These are phyloP conservation scores for Nemania abortiva DNA, from an alignment of 2,329 filamentous ascomycete genomes.

Conservation along the genomic window DNA sequence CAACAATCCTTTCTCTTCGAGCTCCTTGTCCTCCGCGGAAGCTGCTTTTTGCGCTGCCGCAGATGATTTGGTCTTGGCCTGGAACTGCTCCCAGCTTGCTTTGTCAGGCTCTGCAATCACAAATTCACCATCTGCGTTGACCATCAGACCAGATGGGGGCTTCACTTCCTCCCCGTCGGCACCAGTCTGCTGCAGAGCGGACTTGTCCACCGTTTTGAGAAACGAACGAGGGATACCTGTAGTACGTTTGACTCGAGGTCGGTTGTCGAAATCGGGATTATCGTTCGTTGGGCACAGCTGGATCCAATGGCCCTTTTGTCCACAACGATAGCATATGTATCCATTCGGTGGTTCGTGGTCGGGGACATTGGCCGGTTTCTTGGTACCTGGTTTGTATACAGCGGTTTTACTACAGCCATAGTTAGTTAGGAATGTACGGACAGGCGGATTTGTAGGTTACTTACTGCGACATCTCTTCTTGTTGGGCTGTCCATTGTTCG, in stretches of 20 bases:
- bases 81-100: slow-evolving; percentile 95
- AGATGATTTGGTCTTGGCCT: slow-evolving; percentile 90
- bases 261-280: slow-evolving; percentile 94
- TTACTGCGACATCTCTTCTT: slow-evolving; percentile 90
- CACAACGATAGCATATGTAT: slow-evolving; percentile 96
- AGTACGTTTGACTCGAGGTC: slow-evolving; percentile 92
- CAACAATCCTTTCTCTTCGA: slow-evolving; percentile 88
- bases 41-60: slow-evolving; percentile 84
- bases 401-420: slow-evolving; percentile 66
- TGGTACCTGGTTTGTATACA: slow-evolving; percentile 70
- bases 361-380: slow-evolving; percentile 80
- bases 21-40: slow-evolving; percentile 82
- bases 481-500: slow-evolving; percentile 92
- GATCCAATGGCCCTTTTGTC: slow-evolving; percentile 99
- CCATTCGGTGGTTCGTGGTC: slow-evolving; percentile 93
- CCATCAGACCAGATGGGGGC: slow-evolving; percentile 90
- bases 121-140: slow-evolving; percentile 97
- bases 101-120: slow-evolving; percentile 97
- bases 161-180: slow-evolving; percentile 80
- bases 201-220: slow-evolving; percentile 94
- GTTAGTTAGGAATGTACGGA: slow-evolving; percentile 25
- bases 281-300: slow-evolving; percentile 98
- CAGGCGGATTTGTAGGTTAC: slow-evolving; percentile 50
- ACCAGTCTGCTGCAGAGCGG: slow-evolving; percentile 79
- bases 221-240: slow-evolving; percentile 97